phyloP scores from a whole-genome alignment of 257 asterid genomes.

The Solanum microdontum region DNA sequence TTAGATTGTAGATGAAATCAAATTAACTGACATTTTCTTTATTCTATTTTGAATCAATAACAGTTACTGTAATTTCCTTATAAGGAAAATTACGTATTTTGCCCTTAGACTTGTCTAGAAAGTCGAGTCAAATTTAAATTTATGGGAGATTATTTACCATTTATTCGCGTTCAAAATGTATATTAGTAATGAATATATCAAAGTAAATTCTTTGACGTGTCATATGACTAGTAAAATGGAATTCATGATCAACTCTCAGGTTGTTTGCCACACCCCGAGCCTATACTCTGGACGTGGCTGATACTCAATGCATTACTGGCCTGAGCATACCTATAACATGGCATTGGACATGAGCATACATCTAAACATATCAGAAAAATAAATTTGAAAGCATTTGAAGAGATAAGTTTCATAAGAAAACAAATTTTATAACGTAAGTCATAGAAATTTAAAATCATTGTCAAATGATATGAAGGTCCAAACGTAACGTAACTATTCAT shows the following conservation, averaged over 20 bases:
- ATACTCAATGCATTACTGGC: accelerated
- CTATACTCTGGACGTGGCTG: neutral
- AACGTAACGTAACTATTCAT: neutral
- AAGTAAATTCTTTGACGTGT: neutral
- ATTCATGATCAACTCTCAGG: neutral
- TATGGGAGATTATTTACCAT: neutral
- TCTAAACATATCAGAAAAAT: too few relatives aligned
- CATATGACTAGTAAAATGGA: neutral
- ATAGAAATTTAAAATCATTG: neutral
- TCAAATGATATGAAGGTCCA: neutral
- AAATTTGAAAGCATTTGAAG: neutral
- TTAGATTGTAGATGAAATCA: neutral
- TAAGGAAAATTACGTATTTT: neutral
- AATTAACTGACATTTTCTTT: neutral
- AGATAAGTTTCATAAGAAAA: neutral
- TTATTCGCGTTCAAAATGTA: neutral
- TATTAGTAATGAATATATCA: neutral
- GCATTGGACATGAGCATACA: neutral
- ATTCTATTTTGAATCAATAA: neutral
- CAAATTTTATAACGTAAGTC: neutral
- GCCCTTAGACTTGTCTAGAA: neutral
- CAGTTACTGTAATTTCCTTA: neutral
- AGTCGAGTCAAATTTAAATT: neutral
- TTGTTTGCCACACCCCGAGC: neutral
- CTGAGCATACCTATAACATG: neutral